A percentile compares a stretch with the other conserved stretches of the same genome.
These are phyloP conservation scores for Russula lepida DNA, from an alignment of 768 basidiomycete genomes.

Conservation along the genomic window DNA sequence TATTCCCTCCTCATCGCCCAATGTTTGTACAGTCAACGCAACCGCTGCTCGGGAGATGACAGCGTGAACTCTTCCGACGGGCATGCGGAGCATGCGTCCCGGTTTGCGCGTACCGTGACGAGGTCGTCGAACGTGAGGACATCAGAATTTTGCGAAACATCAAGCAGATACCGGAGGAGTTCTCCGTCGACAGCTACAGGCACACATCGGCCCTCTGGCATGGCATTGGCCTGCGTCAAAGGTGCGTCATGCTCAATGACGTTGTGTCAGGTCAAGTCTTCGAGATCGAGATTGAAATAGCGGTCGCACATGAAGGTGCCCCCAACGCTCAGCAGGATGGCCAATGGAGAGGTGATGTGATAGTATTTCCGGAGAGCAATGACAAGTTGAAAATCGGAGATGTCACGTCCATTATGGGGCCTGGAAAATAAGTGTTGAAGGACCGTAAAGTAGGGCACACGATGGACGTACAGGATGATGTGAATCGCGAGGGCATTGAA, in stretches of 20 bases:
- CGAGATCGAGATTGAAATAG: slow-evolving; percentile 35
- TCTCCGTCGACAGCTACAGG: slow-evolving; percentile 33
- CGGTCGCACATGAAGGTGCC: slow-evolving; percentile 24
- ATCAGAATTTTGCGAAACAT: slow-evolving; percentile 23
- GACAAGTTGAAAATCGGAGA: slow-evolving; percentile 43
- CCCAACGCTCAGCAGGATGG: slow-evolving; percentile 39
- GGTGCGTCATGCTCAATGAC: slow-evolving; percentile 57
- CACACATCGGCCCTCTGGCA: slow-evolving; percentile 31
- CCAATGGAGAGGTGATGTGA: slow-evolving; percentile 53
- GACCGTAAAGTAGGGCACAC: neutral
- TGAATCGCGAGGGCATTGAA: slow-evolving; percentile 70
- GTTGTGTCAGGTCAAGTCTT: slow-evolving; percentile 47
- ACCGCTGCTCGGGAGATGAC: slow-evolving; percentile 51
- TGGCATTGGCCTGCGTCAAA: slow-evolving; percentile 40
- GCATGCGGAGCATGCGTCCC: slow-evolving; percentile 31
- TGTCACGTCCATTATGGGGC: slow-evolving; percentile 41
- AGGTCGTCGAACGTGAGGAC: slow-evolving; percentile 41
- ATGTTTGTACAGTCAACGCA: slow-evolving; percentile 33
- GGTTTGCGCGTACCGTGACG: slow-evolving; percentile 40
- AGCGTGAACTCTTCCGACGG: slow-evolving; percentile 39
- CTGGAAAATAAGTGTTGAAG: slow-evolving; percentile 26
- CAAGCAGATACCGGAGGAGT: slow-evolving; percentile 31
- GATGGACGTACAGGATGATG: slow-evolving; percentile 39
- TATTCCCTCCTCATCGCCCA: slow-evolving; percentile 19
- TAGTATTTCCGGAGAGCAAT: slow-evolving; percentile 46